phyloP scores from a whole-genome alignment of 1,284 basidiomycete genomes.

The Cryptococcus sp. region DNA sequence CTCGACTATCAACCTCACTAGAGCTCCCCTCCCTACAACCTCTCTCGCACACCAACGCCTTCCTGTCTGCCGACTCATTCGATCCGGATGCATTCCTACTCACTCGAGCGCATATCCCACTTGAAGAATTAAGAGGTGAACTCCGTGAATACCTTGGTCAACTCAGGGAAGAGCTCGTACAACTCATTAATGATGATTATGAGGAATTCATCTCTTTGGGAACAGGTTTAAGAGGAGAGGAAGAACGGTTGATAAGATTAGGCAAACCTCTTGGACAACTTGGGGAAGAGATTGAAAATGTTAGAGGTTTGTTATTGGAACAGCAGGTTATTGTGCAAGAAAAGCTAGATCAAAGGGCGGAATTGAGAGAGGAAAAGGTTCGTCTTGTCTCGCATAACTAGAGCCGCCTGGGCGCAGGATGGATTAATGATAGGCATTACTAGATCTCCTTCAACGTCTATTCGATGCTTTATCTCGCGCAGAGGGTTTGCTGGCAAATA shows the following conservation, averaged over 20 bases:
- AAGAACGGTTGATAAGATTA: constrained; percentile 62
- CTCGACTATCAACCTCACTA: constrained; percentile 16
- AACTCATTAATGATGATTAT: constrained; percentile 95
- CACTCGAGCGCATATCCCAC: constrained; percentile 76
- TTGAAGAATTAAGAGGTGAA: constrained; percentile 80
- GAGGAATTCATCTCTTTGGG: constrained; percentile 95
- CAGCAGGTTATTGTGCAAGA: constrained; percentile 67
- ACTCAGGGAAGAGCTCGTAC: constrained; percentile 86
- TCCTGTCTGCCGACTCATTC: constrained; percentile 65
- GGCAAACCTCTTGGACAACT: constrained; percentile 62
- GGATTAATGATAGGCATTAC: constrained; percentile 64
- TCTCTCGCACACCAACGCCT: constrained; percentile 71
- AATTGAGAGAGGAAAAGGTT: constrained; percentile 77
- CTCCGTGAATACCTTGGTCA: constrained; percentile 76
- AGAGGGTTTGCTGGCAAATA: constrained; percentile 70
- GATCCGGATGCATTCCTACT: constrained; percentile 83
- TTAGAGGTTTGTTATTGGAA: constrained; percentile 39
- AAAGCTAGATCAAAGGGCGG: constrained; percentile 68
- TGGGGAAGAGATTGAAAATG: constrained; percentile 61
- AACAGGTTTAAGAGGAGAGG: constrained; percentile 80
- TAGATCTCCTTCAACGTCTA: constrained; percentile 79
- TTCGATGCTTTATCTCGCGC: constrained; percentile 79
- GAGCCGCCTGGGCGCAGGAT: too few species aligned
- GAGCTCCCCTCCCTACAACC: constrained; percentile 71
- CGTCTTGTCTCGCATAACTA: background rate